These are phyloP conservation scores for Cutaneotrichosporon mucoides DNA, from an alignment of 1,284 basidiomycete species.

Conservation along the genomic window DNA sequence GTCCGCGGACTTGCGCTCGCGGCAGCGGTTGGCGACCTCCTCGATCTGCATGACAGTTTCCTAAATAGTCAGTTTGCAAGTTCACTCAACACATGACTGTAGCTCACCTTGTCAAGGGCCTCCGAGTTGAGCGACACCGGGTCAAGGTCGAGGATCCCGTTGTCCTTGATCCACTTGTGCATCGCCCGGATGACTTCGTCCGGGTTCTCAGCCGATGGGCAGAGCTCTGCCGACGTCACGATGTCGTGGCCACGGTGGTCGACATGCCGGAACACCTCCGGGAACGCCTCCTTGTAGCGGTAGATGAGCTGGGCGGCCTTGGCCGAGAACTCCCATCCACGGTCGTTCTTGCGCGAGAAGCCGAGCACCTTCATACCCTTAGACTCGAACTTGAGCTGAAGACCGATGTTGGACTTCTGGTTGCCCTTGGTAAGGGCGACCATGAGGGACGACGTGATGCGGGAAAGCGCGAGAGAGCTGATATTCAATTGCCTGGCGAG, in stretches of 20 bases:
- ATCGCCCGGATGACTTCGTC: conserved; percentile 71
- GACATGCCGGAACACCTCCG: conserved; percentile 70
- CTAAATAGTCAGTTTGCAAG: conserved; percentile 45
- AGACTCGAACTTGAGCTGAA: conserved; percentile 94
- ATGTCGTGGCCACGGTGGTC: conserved; percentile 70
- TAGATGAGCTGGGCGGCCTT: conserved; percentile 74
- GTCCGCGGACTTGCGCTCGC: conserved; percentile 31
- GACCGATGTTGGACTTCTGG: conserved; percentile 78
- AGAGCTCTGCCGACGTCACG: conserved; percentile 67
- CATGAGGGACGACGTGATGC: conserved; percentile 90
- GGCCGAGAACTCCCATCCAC: conserved; percentile 91
- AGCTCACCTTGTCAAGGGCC: conserved; percentile 66
- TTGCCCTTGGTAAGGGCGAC: conserved; percentile 67
- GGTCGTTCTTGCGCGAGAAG: conserved; percentile 79
- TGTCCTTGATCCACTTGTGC: conserved; percentile 78
- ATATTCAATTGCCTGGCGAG: conserved; percentile 68
- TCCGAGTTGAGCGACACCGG: conserved; percentile 89
- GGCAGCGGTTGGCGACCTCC: conserved; percentile 26
- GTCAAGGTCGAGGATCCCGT: conserved; percentile 85
- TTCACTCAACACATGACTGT: too few species aligned
- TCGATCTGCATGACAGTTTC: conserved; percentile 75
- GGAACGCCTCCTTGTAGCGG: conserved; percentile 78
- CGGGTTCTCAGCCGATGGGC: conserved; percentile 59
- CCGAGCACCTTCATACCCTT: conserved; percentile 94
- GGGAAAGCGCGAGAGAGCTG: conserved; percentile 70